These are phyloP conservation scores for Fragilariopsis cylindrus DNA, from an alignment of 108 stramenopile genomes.

Conservation along the genomic window DNA sequence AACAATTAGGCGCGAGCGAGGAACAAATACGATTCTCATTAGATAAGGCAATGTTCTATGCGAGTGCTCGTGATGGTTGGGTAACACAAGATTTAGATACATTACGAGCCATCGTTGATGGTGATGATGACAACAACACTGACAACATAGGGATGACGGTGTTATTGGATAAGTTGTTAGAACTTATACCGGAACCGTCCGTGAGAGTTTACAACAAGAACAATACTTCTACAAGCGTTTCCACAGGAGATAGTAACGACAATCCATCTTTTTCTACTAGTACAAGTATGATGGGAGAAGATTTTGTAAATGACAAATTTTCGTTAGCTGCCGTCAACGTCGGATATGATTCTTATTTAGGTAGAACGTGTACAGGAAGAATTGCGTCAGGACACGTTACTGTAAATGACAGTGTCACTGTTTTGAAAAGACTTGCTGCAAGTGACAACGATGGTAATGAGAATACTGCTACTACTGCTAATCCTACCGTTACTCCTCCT, in stretches of 20 bases:
- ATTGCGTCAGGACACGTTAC: constrained; percentile 67
- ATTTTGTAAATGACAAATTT: constrained; percentile 59
- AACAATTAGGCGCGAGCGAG: constrained; percentile 77
- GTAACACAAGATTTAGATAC: constrained; percentile 69
- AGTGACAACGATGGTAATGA: not conserved
- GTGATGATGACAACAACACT: constrained; percentile 18
- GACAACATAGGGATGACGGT: constrained; percentile 58
- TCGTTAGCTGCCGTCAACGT: constrained; percentile 88
- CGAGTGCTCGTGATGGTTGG: constrained; percentile 90
- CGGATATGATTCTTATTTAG: constrained; percentile 83
- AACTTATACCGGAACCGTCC: constrained; percentile 74
- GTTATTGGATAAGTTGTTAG: constrained; percentile 83
- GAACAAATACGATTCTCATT: constrained; percentile 62
- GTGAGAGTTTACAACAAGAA: constrained; percentile 44
- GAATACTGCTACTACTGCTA: not conserved
- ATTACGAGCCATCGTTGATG: constrained; percentile 45
- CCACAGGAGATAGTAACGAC: constrained; percentile 5
- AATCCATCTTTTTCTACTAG: not conserved
- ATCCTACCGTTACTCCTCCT: constrained; percentile 13
- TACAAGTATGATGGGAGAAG: constrained; percentile 24
- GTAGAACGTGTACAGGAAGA: constrained; percentile 81
- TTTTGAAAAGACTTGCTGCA: constrained; percentile 41
- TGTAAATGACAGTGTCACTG: constrained; percentile 49
- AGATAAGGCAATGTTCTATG: constrained; percentile 92
- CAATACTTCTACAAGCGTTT: not conserved